Conservation (phyloP, 2,329 filamentous ascomycete genomes). For the Xylariaceae sp. region DNA sequence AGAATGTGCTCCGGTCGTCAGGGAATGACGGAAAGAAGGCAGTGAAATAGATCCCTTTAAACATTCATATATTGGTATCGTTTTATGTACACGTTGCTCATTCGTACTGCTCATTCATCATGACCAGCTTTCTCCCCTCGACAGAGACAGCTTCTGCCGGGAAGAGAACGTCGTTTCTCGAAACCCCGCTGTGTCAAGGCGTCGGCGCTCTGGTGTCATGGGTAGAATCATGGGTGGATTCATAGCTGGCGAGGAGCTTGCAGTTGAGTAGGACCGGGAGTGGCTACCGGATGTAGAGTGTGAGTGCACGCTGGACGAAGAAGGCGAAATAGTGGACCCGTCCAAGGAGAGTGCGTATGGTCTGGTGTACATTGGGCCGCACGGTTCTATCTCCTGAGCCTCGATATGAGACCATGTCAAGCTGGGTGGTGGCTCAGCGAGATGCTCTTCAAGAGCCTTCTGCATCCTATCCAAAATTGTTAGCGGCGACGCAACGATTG, state of each 20-base stretch:
- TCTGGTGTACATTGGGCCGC: conserved; percentile 19
- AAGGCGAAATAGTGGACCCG: conserved; percentile 18
- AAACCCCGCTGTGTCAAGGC: conserved; percentile 21
- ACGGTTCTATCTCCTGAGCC: conserved; percentile 25
- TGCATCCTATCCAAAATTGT: conserved; percentile 4
- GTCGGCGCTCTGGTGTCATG: conserved; percentile 17
- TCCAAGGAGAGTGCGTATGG: conserved; percentile 14
- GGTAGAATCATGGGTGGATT: conserved; percentile 7
- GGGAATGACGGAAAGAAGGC: no score
- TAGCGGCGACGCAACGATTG: no score
- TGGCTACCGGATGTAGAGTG: conserved; percentile 14
- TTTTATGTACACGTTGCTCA: conserved; percentile 3
- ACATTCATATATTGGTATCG: conserved; percentile 7
- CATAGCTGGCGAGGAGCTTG: conserved; percentile 16
- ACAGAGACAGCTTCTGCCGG: conserved; percentile 19
- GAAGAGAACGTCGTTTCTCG: conserved; percentile 26
- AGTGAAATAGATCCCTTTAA: no score
- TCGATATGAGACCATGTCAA: conserved; percentile 26
- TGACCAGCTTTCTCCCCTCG: conserved; percentile 16
- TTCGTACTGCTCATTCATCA: conserved; percentile 4
- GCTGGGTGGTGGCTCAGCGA: conserved; percentile 12
- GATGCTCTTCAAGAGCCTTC: conserved; percentile 20
- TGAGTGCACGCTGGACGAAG: conserved; percentile 24
- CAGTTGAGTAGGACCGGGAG: conserved; percentile 20
- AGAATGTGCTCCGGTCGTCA: no score